Conservation (phyloP, 768 basidiomycete species). For the Lactarius hengduanensis region DNA sequence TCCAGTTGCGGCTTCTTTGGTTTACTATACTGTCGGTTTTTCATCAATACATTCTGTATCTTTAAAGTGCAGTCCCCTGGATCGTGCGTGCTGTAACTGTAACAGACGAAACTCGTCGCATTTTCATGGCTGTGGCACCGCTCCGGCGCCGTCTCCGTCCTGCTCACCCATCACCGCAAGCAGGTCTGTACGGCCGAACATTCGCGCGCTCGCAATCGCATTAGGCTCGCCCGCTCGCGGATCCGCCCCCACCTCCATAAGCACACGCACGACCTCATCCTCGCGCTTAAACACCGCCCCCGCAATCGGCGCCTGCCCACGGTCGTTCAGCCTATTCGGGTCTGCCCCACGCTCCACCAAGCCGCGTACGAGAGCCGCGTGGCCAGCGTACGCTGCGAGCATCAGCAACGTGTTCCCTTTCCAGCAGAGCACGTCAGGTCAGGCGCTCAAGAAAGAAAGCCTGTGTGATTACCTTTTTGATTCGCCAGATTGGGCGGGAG, state of each 20-base stretch:
- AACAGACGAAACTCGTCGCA: not conserved
- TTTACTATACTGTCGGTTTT: not conserved
- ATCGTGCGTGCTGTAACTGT: not conserved
- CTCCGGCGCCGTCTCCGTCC: slow-evolving; percentile 47
- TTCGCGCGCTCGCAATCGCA: slow-evolving; percentile 64
- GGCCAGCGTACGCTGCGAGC: slow-evolving; percentile 74
- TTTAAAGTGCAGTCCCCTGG: not conserved
- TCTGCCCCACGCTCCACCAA: slow-evolving; percentile 61
- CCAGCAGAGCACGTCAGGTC: not conserved
- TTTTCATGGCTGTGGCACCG: slow-evolving; percentile 1
- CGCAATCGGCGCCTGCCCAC: slow-evolving; percentile 69
- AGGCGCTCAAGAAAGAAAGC: no score
- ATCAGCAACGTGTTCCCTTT: slow-evolving; percentile 77
- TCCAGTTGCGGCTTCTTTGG: not conserved
- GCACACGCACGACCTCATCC: slow-evolving; percentile 57
- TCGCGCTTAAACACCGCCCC: slow-evolving; percentile 77
- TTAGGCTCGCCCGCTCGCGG: slow-evolving; percentile 64
- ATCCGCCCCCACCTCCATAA: slow-evolving; percentile 54
- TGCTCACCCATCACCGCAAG: slow-evolving; percentile 56
- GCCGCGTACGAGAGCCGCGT: slow-evolving; percentile 49
- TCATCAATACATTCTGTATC: not conserved
- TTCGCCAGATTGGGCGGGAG: slow-evolving; percentile 74
- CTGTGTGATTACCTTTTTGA: slow-evolving; percentile 46
- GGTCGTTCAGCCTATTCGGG: slow-evolving; percentile 67
- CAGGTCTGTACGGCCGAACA: slow-evolving; percentile 61